Base-by-base conservation (phyloP, 495 filamentous ascomycete species). In the Aspergillus sparsus region DNA sequence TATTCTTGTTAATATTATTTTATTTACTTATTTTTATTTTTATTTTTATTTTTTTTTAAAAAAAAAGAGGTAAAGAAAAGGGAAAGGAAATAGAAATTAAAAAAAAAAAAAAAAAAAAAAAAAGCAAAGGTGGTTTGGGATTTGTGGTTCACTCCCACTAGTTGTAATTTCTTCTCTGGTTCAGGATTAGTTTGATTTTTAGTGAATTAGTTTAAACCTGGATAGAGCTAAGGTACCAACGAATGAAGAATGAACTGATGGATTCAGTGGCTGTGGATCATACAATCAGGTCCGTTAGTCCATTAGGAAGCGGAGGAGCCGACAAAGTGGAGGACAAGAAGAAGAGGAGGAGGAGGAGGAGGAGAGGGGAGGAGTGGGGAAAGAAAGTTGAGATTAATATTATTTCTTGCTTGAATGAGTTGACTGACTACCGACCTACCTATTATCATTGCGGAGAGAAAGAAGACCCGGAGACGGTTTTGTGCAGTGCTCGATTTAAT, bases 241-340 rank as follows among this genome's bases (percentile, higher is more conserved):
- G 44, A 63, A 58, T 63, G 44, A 62, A 55, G 49, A 55, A 58
- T 36, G 16, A 57, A 46, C 42, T 47, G 47, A 62, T 62, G 53
- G 53, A 56, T 57, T 57, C 54, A 39, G 54, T 27, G 18, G 45
- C 12, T 37, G 53, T 61, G 50, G 58, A 61, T 61, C 58, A 55
- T 39, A 32, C 54, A 51, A 33, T 37, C 52, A 55, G 45, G 44
- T 41, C 54, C 42, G 33, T 27, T 52, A 56, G 58, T 11, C 58
- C 45, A 56, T 54, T 61, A 42, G 45, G 35, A 51, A 56, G 52
- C 37, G 58, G 58, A 61, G 45, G 35, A 55, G 58, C 16, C 42
- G 45, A 56, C 42, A 21, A 45, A 21, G 44, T 39, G 50, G 49
- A 53, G 39, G 32, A n/a, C 33, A 35, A 53, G 49, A 27, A 47